These are phyloP conservation scores for Lactarius tabidus DNA, from an alignment of 768 basidiomycete genomes.

Conservation along the genomic window DNA sequence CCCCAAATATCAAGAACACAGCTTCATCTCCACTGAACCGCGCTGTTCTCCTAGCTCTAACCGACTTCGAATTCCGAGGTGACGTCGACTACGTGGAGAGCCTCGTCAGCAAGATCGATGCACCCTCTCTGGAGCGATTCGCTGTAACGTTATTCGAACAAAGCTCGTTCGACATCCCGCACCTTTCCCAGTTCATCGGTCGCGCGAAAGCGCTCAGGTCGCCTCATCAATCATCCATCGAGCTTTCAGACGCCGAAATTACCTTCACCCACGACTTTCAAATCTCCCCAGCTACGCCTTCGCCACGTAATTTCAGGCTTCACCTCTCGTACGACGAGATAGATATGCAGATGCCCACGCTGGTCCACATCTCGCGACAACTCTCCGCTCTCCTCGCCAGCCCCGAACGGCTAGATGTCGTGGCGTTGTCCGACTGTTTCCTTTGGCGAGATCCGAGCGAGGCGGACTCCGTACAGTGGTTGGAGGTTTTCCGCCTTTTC, in stretches of 20 bases:
- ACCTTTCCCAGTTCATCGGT: background rate
- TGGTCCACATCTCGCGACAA: constrained; percentile 1
- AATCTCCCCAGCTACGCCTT: background rate
- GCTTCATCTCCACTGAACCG: background rate
- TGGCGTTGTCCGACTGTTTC: background rate
- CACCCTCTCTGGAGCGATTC: background rate
- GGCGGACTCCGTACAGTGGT: background rate
- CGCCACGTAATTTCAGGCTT: background rate
- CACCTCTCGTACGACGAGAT: background rate
- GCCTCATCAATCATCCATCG: background rate
- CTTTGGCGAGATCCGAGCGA: background rate
- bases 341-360: background rate
- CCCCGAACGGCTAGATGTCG: background rate
- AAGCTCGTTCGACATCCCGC: background rate
- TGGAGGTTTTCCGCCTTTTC: constrained; percentile 4
- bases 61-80: background rate
- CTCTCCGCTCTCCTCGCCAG: background rate
- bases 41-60: background rate
- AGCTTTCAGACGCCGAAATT: background rate
- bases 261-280: background rate
- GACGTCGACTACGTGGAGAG: background rate
- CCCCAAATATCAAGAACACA: background rate
- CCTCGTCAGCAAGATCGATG: background rate
- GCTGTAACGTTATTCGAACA: background rate
- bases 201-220: background rate